Conservation (phyloP, 257 asterid species). For the Cinchona pubescens region DNA sequence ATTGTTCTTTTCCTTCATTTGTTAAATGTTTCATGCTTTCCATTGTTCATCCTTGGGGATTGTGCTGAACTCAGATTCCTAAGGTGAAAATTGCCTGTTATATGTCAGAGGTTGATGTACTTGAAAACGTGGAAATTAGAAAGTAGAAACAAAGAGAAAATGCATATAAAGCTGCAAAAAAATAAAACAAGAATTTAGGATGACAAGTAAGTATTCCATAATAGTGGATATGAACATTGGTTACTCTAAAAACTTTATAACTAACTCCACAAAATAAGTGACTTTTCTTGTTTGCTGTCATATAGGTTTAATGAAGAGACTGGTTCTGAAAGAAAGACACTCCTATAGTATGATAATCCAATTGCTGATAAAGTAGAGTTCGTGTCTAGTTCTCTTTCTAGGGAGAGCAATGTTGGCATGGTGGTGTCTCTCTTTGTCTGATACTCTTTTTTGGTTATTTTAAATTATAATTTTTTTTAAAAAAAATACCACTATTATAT, state of each 20-base stretch:
- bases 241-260: too few relatives aligned
- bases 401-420: too few relatives aligned
- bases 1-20: constrained; percentile 8
- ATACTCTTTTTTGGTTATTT: too few relatives aligned
- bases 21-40: constrained; percentile 26
- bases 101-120: constrained; percentile 95
- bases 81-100: constrained; percentile 77
- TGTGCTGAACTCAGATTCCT: constrained; percentile 88
- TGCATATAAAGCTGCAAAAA: constrained; percentile 85
- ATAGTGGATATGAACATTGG: too few relatives aligned
- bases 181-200: constrained; percentile 75
- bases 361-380: constrained; percentile 68
- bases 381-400: constrained; percentile 16
- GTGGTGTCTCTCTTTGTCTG: too few relatives aligned
- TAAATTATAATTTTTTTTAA: too few relatives aligned
- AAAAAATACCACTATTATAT: too few relatives aligned
- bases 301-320: constrained; percentile 73
- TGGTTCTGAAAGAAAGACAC: constrained; percentile 59
- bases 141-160: constrained; percentile 87
- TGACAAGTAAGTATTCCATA: too few relatives aligned
- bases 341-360: constrained; percentile 95
- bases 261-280: constrained; percentile 15
- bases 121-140: constrained; percentile 97
- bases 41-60: constrained; percentile 43
- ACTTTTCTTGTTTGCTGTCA: constrained; percentile 17